phyloP scores from a whole-genome alignment of 306 rosid genomes.

The Trichosanthes cucumerina region DNA sequence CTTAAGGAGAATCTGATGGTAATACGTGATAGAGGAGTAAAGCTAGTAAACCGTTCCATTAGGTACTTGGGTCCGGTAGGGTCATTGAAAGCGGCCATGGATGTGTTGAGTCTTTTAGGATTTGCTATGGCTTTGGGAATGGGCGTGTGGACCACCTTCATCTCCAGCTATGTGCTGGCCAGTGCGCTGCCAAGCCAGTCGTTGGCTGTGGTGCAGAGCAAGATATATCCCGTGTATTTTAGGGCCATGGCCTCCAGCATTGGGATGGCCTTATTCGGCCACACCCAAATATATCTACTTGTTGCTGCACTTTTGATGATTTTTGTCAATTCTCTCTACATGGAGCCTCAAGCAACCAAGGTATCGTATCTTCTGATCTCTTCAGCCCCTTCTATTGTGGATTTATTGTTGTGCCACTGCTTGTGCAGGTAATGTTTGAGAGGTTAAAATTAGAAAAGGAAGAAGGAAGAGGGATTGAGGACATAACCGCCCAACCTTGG shows the following conservation, averaged over 20 bases:
- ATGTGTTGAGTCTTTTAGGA: slow-evolving; percentile 33
- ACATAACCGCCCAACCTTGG: neutral
- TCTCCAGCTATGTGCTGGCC: slow-evolving; percentile 47
- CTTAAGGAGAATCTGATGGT: neutral
- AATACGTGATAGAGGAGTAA: neutral
- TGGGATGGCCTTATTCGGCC: slow-evolving; percentile 43
- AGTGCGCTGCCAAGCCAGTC: slow-evolving; percentile 54
- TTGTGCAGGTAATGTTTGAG: slow-evolving; percentile 57
- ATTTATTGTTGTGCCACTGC: neutral
- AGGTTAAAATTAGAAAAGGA: slow-evolving; percentile 61
- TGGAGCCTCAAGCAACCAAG: slow-evolving; percentile 83
- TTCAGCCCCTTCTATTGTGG: neutral
- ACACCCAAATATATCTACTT: slow-evolving; percentile 34
- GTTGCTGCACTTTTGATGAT: slow-evolving; percentile 28
- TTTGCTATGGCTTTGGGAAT: slow-evolving; percentile 54
- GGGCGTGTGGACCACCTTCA: slow-evolving; percentile 66
- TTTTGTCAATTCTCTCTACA: slow-evolving; percentile 40
- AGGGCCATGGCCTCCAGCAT: slow-evolving; percentile 37
- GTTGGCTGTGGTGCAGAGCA: slow-evolving; percentile 71
- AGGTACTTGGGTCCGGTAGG: neutral
- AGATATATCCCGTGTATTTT: slow-evolving; percentile 74
- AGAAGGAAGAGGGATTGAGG: slow-evolving; percentile 58
- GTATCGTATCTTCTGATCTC: slow-evolving; percentile 16
- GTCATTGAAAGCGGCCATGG: neutral
- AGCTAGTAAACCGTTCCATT: neutral